Base-by-base conservation (phyloP, 2,329 filamentous ascomycete genomes). In the Phialocephala subalpina region DNA sequence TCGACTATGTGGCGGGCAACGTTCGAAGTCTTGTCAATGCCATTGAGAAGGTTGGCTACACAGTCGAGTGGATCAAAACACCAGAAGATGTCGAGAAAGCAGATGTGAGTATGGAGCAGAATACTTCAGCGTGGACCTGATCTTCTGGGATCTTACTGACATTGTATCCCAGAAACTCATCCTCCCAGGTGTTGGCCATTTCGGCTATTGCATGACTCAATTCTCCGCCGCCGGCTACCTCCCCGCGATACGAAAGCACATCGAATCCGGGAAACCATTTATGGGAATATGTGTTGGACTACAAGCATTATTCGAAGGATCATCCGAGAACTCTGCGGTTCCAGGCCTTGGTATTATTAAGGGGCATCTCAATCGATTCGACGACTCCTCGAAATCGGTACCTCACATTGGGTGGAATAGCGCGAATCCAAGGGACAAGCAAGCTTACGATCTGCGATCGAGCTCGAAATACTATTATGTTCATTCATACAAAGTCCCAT, bases 401-500 rank as follows among this genome's bases (percentile, higher is more conserved):
- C 96, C 96, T 45, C 97, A 99, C 81, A 99, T 99, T 78, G 96
- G 96, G 63, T 99, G 96, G 96, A 99, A 99, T 80, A 94, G 90
- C 72, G 96, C 97, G 53, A 90, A 90, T 73, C 88, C 90, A 11
- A 76, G 72, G 67, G 76, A 80, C 20, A 80, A 86, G 69, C 86
- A 83, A 72, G 86, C 98, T 65, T 97, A 95, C 78, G 94, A 92
- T 64, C 81, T 99, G 62, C 83, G 87, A 33, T 90, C 92, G 0
- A 85, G 86, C 61, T 97, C 92, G 76, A 99, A 98, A 80, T 99
- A 99, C 83, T 99, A 99, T 82, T 99, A 99, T 77, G 95, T 99
- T 64, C 96, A 99, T 83, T 94, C 93, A 1, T 99, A 96, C 80
- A 94, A 94, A 65, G 90, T 89, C 29, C 90, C 90, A 2, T 97